Percentiles rank a stretch among this genome's conserved stretches.
Evolutionary conservation across 345 rosid species (phyloP).

Genomic region (Hibiscus tridactylites): DNA sequence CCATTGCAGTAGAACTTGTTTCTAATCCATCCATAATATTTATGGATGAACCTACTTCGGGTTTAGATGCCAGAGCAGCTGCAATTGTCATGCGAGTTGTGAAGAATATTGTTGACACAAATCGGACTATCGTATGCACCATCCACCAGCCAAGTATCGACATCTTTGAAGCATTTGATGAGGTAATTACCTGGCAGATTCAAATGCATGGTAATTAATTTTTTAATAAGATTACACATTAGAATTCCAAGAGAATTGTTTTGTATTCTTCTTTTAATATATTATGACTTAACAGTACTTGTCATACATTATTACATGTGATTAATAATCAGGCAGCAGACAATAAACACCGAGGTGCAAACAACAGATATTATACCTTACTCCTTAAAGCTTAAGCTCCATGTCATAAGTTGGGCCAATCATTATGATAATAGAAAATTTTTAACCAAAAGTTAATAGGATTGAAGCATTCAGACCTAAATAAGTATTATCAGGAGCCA

Average conservation of each 20-base stretch:
- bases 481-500: not conserved
- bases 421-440: not conserved
- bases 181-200: slow-evolving; percentile 21
- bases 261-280: not conserved
- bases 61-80: slow-evolving; percentile 63
- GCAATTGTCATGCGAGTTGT: slow-evolving; percentile 58
- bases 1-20: slow-evolving; percentile 54
- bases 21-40: slow-evolving; percentile 52
- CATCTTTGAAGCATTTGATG: slow-evolving; percentile 51
- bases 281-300: not conserved
- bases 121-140: slow-evolving; percentile 48
- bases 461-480: not conserved
- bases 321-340: not conserved
- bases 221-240: not conserved
- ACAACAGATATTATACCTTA: not conserved
- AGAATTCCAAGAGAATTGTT: not conserved
- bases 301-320: not conserved
- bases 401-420: not conserved
- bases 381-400: not conserved
- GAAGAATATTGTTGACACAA: slow-evolving; percentile 38
- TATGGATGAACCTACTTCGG: slow-evolving; percentile 62
- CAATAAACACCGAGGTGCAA: not conserved
- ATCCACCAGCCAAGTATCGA: slow-evolving; percentile 59
- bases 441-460: not conserved
- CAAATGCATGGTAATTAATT: not conserved